These are phyloP conservation scores for Melampsora americana DNA, from an alignment of 1,284 basidiomycete species.

Conservation along the genomic window DNA sequence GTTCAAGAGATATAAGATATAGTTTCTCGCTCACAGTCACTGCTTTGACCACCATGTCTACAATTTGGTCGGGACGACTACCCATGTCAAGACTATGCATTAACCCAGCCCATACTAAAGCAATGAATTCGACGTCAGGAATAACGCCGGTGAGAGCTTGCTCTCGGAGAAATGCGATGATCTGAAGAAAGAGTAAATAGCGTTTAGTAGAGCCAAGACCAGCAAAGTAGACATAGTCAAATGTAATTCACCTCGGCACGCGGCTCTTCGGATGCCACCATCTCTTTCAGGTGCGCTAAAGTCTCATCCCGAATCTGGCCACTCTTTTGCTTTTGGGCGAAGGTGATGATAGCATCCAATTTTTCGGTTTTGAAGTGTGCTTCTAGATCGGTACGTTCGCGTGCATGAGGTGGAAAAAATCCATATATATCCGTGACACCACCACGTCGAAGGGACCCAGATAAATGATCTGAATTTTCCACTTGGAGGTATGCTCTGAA, in stretches of 20 bases:
- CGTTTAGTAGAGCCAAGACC: not conserved
- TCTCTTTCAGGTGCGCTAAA: conserved; percentile 63
- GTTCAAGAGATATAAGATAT: conserved; percentile 10
- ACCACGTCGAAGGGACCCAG: conserved; percentile 70
- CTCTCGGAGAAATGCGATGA: conserved; percentile 68
- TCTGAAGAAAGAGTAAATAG: conserved; percentile 57
- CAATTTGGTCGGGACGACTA: conserved; percentile 82
- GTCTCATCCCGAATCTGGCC: conserved; percentile 57
- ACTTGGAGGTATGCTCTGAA: conserved; percentile 72
- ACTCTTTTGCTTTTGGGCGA: conserved; percentile 47
- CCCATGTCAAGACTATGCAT: conserved; percentile 82
- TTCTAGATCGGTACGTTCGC: conserved; percentile 69
- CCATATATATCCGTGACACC: conserved; percentile 78
- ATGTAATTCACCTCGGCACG: conserved; percentile 58
- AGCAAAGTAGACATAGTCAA: not conserved
- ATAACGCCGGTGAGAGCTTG: conserved; percentile 59
- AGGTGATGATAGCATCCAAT: conserved; percentile 44
- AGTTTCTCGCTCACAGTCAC: conserved; percentile 62
- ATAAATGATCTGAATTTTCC: conserved; percentile 60
- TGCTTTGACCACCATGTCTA: conserved; percentile 76
- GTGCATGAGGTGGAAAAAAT: conserved; percentile 81
- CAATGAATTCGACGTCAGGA: conserved; percentile 75
- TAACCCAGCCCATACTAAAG: conserved; percentile 85
- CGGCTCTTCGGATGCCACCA: conserved; percentile 65
- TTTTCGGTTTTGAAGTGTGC: conserved; percentile 73